Conservation (phyloP, 2,329 filamentous ascomycete species). For the Colletotrichum tropicale region DNA sequence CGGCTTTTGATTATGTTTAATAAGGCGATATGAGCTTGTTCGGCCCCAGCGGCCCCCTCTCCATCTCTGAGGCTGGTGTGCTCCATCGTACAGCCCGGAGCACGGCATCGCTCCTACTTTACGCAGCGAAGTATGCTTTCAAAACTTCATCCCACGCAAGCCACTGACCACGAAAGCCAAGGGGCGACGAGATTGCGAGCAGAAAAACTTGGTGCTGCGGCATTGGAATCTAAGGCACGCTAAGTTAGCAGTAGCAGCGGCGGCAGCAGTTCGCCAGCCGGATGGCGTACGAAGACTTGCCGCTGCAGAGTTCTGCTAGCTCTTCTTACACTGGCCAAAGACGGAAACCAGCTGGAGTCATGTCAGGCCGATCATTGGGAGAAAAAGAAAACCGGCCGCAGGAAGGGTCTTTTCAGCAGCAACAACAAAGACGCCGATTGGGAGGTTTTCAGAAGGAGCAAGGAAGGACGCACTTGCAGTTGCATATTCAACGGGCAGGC, state of each 20-base stretch:
- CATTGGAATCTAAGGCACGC: background rate
- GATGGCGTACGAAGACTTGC: background rate
- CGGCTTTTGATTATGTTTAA: background rate
- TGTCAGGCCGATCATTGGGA: conserved; percentile 13
- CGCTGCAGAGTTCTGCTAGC: background rate
- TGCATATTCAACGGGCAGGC: background rate
- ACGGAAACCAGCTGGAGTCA: background rate
- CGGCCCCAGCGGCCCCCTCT: background rate
- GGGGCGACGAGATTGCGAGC: background rate
- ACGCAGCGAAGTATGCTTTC: background rate
- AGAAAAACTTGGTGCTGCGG: background rate
- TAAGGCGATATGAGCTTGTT: background rate
- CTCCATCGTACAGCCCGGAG: background rate
- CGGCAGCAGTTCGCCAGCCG: background rate
- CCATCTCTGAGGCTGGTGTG: background rate
- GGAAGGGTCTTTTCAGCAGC: background rate
- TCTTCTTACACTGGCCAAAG: background rate
- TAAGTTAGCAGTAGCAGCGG: background rate
- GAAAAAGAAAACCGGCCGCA: background rate
- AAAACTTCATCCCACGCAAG: background rate
- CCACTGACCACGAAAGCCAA: background rate
- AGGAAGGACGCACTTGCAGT: background rate
- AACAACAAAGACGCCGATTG: background rate
- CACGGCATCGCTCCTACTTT: background rate
- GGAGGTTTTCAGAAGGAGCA: background rate